Percentiles rank a stretch among this genome's conserved stretches.
phyloP scores from a whole-genome alignment of 208 protist genomes.

The Leishmania amazonensis region DNA sequence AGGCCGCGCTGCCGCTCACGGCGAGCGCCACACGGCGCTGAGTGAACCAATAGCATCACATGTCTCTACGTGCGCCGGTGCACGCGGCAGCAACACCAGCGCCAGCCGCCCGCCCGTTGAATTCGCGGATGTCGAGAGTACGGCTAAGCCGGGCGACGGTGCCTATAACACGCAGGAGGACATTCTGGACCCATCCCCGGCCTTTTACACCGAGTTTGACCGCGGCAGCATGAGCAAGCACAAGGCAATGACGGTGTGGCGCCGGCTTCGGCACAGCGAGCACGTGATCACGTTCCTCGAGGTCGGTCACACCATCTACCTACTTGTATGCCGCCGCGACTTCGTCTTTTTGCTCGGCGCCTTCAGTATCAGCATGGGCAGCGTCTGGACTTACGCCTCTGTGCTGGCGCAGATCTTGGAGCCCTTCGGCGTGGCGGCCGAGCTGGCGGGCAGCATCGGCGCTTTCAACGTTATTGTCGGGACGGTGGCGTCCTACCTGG shows the following conservation, averaged over 20 bases:
- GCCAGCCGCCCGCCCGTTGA: background rate
- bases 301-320: slow-evolving; percentile 44
- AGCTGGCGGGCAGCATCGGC: slow-evolving; percentile 58
- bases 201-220: slow-evolving; percentile 16
- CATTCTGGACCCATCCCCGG: slow-evolving; percentile 13
- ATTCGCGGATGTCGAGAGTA: background rate
- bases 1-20: background rate
- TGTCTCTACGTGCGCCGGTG: background rate
- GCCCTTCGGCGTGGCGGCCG: slow-evolving; percentile 57
- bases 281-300: slow-evolving; percentile 42
- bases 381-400: slow-evolving; percentile 69
- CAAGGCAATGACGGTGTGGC: slow-evolving; percentile 28
- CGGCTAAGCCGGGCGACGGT: slow-evolving; percentile 3
- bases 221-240: slow-evolving; percentile 29
- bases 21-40: background rate
- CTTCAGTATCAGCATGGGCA: slow-evolving; percentile 73
- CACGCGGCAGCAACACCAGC: background rate
- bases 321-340: slow-evolving; percentile 41
- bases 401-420: slow-evolving; percentile 71
- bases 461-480: slow-evolving; percentile 59
- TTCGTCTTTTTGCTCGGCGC: slow-evolving; percentile 61
- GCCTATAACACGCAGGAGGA: slow-evolving; percentile 10
- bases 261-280: slow-evolving; percentile 22
- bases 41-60: slow-evolving; percentile 4
- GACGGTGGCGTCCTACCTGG: slow-evolving; percentile 50